Evolutionary conservation across 805 yeast species (phyloP).

Genomic region (Candida caryicola): DNA sequence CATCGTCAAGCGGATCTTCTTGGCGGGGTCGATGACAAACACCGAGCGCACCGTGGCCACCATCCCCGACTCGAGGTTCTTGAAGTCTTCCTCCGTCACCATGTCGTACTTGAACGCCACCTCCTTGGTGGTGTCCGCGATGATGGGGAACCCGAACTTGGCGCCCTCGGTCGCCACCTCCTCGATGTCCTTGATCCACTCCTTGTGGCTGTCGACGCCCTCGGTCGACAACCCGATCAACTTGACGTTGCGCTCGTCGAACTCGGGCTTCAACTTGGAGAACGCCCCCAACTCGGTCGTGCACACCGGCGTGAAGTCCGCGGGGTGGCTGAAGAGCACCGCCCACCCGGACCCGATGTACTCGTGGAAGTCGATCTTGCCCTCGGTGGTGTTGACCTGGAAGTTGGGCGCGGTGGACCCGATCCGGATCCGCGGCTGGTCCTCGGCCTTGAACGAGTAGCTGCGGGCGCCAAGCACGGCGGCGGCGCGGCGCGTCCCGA

Average conservation of each 20-base stretch:
- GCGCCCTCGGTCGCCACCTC: constrained; percentile 56
- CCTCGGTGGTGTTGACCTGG: constrained; percentile 59
- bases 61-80: constrained; percentile 61
- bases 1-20: constrained; percentile 59
- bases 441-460: constrained; percentile 32
- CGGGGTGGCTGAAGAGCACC: constrained; percentile 72
- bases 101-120: constrained; percentile 63
- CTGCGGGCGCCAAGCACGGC: constrained; percentile 13
- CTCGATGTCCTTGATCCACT: constrained; percentile 72
- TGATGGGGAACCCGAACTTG: constrained; percentile 59
- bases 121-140: constrained; percentile 63
- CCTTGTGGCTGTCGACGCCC: constrained; percentile 56
- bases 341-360: constrained; percentile 62
- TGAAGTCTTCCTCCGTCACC: constrained; percentile 69
- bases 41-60: constrained; percentile 71
- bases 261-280: constrained; percentile 68
- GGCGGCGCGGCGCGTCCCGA: constrained; percentile 6
- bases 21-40: constrained; percentile 65
- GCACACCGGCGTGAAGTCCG: constrained; percentile 77
- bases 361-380: constrained; percentile 61
- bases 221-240: constrained; percentile 69
- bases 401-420: constrained; percentile 73
- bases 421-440: constrained; percentile 45
- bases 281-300: constrained; percentile 78
- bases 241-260: constrained; percentile 60